These are phyloP conservation scores for Gossypium thurberi DNA, from an alignment of 345 rosid species.

Conservation along the genomic window DNA sequence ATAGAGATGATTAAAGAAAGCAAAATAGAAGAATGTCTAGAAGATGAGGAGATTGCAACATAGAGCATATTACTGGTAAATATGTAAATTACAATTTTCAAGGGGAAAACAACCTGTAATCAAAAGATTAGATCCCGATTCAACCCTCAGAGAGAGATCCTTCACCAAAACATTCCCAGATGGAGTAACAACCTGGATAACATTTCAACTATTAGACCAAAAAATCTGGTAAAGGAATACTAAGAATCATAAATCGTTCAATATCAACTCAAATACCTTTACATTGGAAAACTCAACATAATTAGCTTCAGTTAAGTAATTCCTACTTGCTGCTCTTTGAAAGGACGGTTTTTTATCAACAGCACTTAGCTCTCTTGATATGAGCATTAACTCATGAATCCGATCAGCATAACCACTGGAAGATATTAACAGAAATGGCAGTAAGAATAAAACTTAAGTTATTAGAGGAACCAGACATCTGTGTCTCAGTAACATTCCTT, in stretches of 20 bases:
- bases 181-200: constrained; percentile 90
- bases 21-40: no score
- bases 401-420: constrained; percentile 97
- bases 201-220: constrained; percentile 16
- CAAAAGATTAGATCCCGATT: constrained; percentile 90
- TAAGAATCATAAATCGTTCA: neutral
- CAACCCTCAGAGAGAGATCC: constrained; percentile 81
- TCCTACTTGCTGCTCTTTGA: constrained; percentile 62
- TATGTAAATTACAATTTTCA: constrained; percentile 8
- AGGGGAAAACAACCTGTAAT: constrained; percentile 59
- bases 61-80: neutral
- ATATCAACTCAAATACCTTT: constrained; percentile 52
- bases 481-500: no score
- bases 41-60: neutral
- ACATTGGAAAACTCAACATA: constrained; percentile 86
- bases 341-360: constrained; percentile 47
- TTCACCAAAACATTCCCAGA: constrained; percentile 85
- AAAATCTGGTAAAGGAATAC: neutral
- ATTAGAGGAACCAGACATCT: neutral
- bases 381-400: constrained; percentile 75
- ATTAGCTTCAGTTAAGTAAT: constrained; percentile 79
- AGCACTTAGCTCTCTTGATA: constrained; percentile 75
- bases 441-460: constrained; percentile 1
- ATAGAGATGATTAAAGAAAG: neutral
- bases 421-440: constrained; percentile 12